These are phyloP conservation scores for Zymoseptoria pseudotritici DNA, from an alignment of 2,329 filamentous ascomycete genomes.

Conservation along the genomic window DNA sequence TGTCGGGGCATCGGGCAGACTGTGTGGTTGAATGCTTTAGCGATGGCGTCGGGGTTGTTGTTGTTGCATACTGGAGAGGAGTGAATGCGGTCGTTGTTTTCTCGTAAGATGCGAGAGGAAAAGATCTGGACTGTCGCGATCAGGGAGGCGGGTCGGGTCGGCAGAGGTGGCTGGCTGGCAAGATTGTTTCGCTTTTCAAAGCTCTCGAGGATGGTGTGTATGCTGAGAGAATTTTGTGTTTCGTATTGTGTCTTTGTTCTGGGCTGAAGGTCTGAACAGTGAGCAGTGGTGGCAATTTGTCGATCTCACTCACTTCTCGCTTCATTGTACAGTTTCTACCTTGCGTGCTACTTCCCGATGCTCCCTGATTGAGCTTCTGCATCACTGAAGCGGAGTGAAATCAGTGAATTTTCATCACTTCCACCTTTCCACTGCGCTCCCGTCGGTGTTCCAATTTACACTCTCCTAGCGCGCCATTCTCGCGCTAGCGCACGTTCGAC, in stretches of 20 bases:
- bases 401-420: neutral
- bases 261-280: neutral
- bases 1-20: neutral
- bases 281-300: neutral
- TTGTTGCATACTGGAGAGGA: slow-evolving; percentile 1
- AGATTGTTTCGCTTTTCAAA: neutral
- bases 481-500: neutral
- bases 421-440: too few relatives aligned
- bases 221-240: neutral
- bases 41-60: slow-evolving; percentile 1
- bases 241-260: neutral
- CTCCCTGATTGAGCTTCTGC: neutral
- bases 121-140: too few relatives aligned
- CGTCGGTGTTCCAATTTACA: neutral
- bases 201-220: neutral
- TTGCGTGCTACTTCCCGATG: neutral
- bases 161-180: neutral
- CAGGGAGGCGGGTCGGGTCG: neutral
- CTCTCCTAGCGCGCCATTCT: neutral
- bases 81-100: neutral
- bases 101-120: neutral
- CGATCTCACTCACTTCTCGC: neutral
- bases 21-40: neutral
- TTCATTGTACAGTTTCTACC: too few relatives aligned
- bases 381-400: neutral